Evolutionary conservation across 352 stramenopile genomes (phyloP), one percentile per base, ranked within the genome.

Genomic region (Pythium dissotocum): DNA sequence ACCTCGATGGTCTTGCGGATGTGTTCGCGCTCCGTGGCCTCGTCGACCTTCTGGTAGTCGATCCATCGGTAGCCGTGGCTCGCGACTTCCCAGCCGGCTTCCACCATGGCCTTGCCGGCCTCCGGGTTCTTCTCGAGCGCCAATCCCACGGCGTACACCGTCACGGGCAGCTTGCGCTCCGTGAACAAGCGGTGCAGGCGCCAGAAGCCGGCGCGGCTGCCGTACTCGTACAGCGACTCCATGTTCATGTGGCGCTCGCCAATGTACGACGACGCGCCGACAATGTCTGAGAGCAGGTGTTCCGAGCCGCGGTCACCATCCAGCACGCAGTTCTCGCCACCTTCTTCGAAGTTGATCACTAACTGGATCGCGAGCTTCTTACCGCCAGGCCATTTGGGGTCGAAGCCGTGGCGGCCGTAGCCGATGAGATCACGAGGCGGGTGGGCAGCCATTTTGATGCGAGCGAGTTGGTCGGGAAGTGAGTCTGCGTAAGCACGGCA

Each of bases 321-420:
- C 18, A 98, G 79, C 24, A 97, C 70, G 64, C 92, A 98, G 74
- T 93, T 98, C 72, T 99, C 96, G 42, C 93, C 93, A 46, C 96
- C 96, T 76, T 98, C 96, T 79, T 99, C 95, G 77, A 98, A 99
- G 80, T 99, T 99, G 65, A 99, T 89, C 7, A 99, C 96, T 69
- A 99, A 97, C 72, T 98, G 96, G 46, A 91, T 63, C 35, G 95
- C 95, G 48, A 98, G 76, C 69, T 96, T 93, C 72, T 92, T 88
- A 67, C 76, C 71, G 63, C 77, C 65, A 42, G 94, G 91, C 94
- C 96, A 87, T 71, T 91, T 79, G 48, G 88, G 80, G 63, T 93
- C 82, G 28, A 89, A 82, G 1, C 87, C 83, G 4, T 68, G 73
- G 26, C 71, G 74, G 18, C 88, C 94, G 65, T 98, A 98, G 55